Percentiles rank a stretch among this genome's conserved stretches.
These are phyloP conservation scores for Aureobasidium leucospermi DNA, from an alignment of 2,329 filamentous ascomycete species.

Conservation along the genomic window DNA sequence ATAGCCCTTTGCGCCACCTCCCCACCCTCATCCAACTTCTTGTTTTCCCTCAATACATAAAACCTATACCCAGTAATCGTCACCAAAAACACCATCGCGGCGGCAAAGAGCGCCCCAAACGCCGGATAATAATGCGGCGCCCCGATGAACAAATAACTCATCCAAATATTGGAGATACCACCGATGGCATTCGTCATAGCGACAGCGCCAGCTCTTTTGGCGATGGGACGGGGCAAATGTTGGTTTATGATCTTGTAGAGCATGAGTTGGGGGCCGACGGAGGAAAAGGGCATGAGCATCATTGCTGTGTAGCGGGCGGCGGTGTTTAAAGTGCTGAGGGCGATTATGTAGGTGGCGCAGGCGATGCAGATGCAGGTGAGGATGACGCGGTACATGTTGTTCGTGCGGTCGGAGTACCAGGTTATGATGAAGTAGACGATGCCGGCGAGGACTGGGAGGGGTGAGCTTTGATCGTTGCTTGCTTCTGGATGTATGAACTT, in stretches of 20 bases:
- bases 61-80: slow-evolving; percentile 34
- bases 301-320: slow-evolving; percentile 48
- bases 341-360: slow-evolving; percentile 45
- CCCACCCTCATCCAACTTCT: slow-evolving; percentile 32
- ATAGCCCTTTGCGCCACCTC: slow-evolving; percentile 33
- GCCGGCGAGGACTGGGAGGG: slow-evolving; percentile 39
- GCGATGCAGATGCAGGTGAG: slow-evolving; percentile 45
- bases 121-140: slow-evolving; percentile 36
- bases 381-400: slow-evolving; percentile 46
- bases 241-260: slow-evolving; percentile 38
- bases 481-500: not conserved
- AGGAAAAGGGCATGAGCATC: slow-evolving; percentile 36
- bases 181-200: slow-evolving; percentile 35
- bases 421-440: slow-evolving; percentile 40
- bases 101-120: slow-evolving; percentile 33
- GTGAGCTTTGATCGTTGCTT: not conserved
- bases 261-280: slow-evolving; percentile 34
- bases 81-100: slow-evolving; percentile 27
- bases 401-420: slow-evolving; percentile 36
- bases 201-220: slow-evolving; percentile 37
- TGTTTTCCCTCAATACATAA: slow-evolving; percentile 34
- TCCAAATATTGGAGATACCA: not conserved
- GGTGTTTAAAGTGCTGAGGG: slow-evolving; percentile 46
- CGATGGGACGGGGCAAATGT: slow-evolving; percentile 34
- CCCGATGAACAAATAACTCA: slow-evolving; percentile 26